Conservation (phyloP, 2,329 filamentous ascomycete genomes). For the Cladobotryum protrusum region DNA sequence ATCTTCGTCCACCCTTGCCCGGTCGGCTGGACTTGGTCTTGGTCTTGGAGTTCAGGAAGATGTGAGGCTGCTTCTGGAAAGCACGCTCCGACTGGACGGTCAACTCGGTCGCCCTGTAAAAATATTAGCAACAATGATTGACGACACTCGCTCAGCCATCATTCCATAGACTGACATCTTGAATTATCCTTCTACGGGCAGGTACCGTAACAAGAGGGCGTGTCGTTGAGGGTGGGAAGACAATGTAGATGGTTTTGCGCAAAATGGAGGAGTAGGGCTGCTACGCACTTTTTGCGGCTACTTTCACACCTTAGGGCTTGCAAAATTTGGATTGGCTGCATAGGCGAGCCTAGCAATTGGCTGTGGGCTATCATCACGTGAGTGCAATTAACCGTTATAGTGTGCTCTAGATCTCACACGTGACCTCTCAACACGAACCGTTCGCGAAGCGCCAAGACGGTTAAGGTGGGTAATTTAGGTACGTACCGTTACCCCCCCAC, state of each 20-base stretch:
- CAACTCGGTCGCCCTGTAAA: constrained; percentile 87
- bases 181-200: constrained; percentile 35
- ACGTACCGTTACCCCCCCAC: constrained; percentile 13
- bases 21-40: constrained; percentile 78
- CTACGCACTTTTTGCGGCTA: constrained; percentile 29
- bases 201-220: constrained; percentile 34
- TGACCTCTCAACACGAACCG: not conserved
- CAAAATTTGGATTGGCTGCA: constrained; percentile 32
- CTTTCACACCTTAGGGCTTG: constrained; percentile 34
- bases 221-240: constrained; percentile 33
- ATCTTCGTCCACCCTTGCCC: constrained; percentile 88
- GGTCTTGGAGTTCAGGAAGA: constrained; percentile 97
- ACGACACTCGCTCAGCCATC: constrained; percentile 14
- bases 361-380: constrained; percentile 20
- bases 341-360: constrained; percentile 22
- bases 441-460: not conserved
- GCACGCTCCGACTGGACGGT: constrained; percentile 99
- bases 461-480: not conserved
- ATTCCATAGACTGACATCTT: constrained; percentile 34
- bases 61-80: constrained; percentile 99
- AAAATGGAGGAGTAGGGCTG: constrained; percentile 33
- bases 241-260: constrained; percentile 31
- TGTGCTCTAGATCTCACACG: not conserved
- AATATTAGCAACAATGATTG: constrained; percentile 26
- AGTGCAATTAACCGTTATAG: constrained; percentile 1